Base-by-base conservation (phyloP, 208 protist species). In the Trypanosoma brucei region DNA sequence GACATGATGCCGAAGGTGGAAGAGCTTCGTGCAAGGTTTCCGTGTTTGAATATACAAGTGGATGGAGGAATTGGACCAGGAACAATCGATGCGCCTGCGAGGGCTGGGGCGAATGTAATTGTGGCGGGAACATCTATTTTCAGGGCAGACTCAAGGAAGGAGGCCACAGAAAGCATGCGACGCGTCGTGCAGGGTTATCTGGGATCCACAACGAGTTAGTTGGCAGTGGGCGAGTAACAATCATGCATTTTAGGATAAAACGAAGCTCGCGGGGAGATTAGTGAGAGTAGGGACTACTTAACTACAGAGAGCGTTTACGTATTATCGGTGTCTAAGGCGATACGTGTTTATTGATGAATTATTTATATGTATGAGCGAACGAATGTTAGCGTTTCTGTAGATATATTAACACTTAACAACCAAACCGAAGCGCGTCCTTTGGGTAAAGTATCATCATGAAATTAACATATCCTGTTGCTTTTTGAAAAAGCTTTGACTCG, bases 101-200 rank as follows among this genome's bases (percentile, higher is more conserved):
- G 87, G 54, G 97, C 97, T 2, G 98, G 98, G 11, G 98, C 98
- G 14, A 99, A 99, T 68, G 86, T 98, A 14, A 95, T 99, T 68
- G 98, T 99, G n/a, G 96, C 97, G 0, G 98, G 98, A 22, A 98
- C 94, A 30, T 86, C 85, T 31, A 77, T 99, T 14, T 99, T 99
- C 79, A 70, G 76, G 51, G 84, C 84, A 11, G 54, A 55, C 14
- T 75, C 83, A 53, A 58, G 83, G 30, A 83, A 79, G 55, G 65
- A 58, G 39, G 76, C 68, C 9, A 78, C 76, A 38, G 79, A 85
- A 39, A 65, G 64, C 36, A 59, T 94, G 39, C 84, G 84, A 8
- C 64, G 72, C 9, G 55, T 63, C 0, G 78, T 87, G 9, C 55
- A 72, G 55, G 74, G 53, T 34, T 64, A 68, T 55, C 57, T 90